Percentiles rank a stretch among this genome's conserved stretches.
phyloP scores from a whole-genome alignment of 441 rosid genomes.

The Sinapis alba region DNA sequence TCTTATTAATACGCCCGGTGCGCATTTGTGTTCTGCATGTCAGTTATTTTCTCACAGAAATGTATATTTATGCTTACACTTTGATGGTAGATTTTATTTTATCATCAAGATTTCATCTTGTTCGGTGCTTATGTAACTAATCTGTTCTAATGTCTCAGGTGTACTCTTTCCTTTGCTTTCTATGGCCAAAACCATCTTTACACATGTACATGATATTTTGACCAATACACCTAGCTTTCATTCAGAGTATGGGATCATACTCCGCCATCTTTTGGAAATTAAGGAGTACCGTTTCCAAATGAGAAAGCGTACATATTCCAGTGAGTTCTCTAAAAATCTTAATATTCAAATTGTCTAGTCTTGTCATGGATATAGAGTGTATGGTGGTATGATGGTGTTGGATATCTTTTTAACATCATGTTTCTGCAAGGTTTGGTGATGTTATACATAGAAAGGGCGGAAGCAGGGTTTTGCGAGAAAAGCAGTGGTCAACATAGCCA shows the following conservation, averaged over 20 bases:
- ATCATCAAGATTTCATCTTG: conserved; percentile 18
- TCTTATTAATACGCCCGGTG: conserved; percentile 19
- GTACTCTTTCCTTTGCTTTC: conserved; percentile 61
- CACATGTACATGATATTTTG: conserved; percentile 73
- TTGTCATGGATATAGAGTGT: conserved; percentile 23
- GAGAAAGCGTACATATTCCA: conserved; percentile 68
- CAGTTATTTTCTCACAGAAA: conserved; percentile 10
- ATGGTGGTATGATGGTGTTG: conserved; percentile 25
- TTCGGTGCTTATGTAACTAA: conserved; percentile 9
- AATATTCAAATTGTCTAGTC: conserved; percentile 15
- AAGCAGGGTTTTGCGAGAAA: conserved; percentile 54
- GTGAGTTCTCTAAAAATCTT: conserved; percentile 54
- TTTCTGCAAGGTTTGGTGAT: conserved; percentile 64
- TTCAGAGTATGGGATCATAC: conserved; percentile 81
- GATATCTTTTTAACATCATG: conserved; percentile 18
- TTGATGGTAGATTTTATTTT: conserved; percentile 19
- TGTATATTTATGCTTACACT: conserved; percentile 17
- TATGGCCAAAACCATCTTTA: conserved; percentile 70
- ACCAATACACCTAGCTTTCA: conserved; percentile 84
- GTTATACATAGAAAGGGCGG: conserved; percentile 80
- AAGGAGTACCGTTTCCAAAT: conserved; percentile 81
- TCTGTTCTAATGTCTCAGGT: conserved; percentile 51
- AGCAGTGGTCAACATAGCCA: conserved; percentile 53
- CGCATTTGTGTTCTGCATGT: conserved; percentile 20
- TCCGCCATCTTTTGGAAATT: conserved; percentile 72